These are phyloP conservation scores for Aspergillus niger DNA, from an alignment of 2,329 filamentous ascomycete species.

Conservation along the genomic window DNA sequence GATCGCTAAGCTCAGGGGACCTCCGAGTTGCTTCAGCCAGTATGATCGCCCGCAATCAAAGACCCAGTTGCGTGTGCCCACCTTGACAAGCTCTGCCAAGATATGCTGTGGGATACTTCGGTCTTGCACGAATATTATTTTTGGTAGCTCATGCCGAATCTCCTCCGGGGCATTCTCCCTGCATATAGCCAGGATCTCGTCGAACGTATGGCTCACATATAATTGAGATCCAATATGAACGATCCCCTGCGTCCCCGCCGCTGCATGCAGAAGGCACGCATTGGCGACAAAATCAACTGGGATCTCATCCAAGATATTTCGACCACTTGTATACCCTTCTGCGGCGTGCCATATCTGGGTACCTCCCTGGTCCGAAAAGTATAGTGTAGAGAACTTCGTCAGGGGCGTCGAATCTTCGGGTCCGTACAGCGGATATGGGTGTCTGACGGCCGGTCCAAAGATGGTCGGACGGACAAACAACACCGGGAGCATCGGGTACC, in stretches of 20 bases:
- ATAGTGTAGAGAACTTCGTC: conserved; percentile 33
- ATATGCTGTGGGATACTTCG: conserved; percentile 29
- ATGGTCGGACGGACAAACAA: conserved; percentile 35
- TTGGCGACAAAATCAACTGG: conserved; percentile 39
- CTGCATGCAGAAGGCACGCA: conserved; percentile 33
- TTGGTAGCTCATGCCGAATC: conserved; percentile 27
- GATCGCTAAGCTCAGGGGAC: conserved; percentile 30
- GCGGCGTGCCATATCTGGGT: conserved; percentile 36
- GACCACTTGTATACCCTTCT: conserved; percentile 29
- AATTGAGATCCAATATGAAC: conserved; percentile 34
- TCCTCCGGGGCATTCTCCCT: conserved; percentile 23
- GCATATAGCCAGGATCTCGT: conserved; percentile 27
- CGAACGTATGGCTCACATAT: conserved; percentile 33
- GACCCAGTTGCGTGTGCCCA: conserved; percentile 34
- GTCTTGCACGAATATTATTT: conserved; percentile 32
- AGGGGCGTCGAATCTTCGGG: conserved; percentile 34
- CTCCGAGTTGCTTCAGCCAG: conserved; percentile 34
- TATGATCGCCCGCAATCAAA: conserved; percentile 38
- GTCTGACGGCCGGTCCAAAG: conserved; percentile 32
- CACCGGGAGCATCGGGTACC: conserved; percentile 31
- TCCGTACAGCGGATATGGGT: conserved; percentile 35
- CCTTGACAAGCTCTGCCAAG: conserved; percentile 36
- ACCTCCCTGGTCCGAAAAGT: conserved; percentile 26
- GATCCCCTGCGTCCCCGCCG: conserved; percentile 31
- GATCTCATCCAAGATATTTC: conserved; percentile 36